phyloP scores from a whole-genome alignment of 1,284 basidiomycete genomes.

The Apiotrichum montevideense region DNA sequence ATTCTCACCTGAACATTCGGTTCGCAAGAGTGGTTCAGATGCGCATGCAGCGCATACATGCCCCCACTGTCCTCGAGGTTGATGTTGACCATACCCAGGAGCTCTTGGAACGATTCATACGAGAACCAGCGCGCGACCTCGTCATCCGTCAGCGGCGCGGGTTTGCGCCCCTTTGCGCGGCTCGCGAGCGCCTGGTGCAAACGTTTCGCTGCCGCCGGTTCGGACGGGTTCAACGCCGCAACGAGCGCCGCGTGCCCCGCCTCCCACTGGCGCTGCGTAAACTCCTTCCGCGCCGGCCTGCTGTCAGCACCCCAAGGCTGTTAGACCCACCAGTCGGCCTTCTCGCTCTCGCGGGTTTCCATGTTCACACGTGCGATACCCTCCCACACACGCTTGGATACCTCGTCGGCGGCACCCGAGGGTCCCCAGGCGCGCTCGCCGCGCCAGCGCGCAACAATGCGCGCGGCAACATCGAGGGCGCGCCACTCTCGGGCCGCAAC shows the following conservation, averaged over 20 bases:
- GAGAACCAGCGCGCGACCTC: constrained; percentile 60
- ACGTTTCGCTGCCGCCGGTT: not conserved
- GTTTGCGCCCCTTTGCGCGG: constrained; percentile 7
- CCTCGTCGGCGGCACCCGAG: constrained; percentile 16
- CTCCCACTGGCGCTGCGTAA: constrained; percentile 57
- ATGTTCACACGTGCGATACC: constrained; percentile 40
- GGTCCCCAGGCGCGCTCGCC: constrained; percentile 56
- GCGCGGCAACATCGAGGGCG: constrained; percentile 64
- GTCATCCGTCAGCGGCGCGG: constrained; percentile 50
- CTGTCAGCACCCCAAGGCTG: not conserved
- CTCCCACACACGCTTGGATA: constrained; percentile 31
- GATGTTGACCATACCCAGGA: constrained; percentile 74
- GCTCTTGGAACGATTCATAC: constrained; percentile 64
- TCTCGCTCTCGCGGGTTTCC: constrained; percentile 32
- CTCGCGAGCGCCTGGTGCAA: not conserved
- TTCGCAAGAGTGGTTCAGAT: constrained; percentile 74
- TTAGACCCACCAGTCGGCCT: constrained; percentile 36
- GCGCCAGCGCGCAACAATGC: constrained; percentile 60
- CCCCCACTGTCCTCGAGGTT: constrained; percentile 84
- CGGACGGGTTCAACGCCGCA: constrained; percentile 28
- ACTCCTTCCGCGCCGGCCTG: constrained; percentile 5
- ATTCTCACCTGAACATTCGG: constrained; percentile 65
- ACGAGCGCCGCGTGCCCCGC: constrained; percentile 56
- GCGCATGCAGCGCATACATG: constrained; percentile 75
- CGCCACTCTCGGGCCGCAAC: constrained; percentile 61